Base-by-base conservation (phyloP, 1,139 yeast genomes). In the Candida gigantensis region DNA sequence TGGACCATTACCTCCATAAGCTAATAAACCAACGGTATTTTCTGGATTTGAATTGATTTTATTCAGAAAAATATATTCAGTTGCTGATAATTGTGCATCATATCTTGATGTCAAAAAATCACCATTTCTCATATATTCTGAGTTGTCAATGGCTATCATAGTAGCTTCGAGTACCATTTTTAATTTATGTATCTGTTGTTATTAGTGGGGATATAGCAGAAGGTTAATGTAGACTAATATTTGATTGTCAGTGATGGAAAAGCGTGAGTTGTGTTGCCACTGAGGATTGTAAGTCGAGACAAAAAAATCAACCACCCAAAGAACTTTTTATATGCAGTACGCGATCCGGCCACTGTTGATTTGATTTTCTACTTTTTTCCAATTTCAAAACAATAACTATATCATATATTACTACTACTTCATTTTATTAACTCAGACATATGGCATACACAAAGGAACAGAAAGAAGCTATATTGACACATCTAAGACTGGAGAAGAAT, bases 101-200 rank as follows among this genome's bases (percentile, higher is more conserved):
- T 84, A 90, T 53, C 98, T 77, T 16, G 94, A 83, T 19, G 95
- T 81, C 32, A 88, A 74, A 57, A 83, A 94, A 61, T 94, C 98
- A 28, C 97, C 98, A 58, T 92, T 92, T 55, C 98, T 77, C 79
- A 90, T 86, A 62, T 75, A 92, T 66, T 94, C 98, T 42, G 97
- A 88, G 73, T 89, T 90, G 68, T 94, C 98, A 55, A 92, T 79
- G 52, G 89, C 88, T 48, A 92, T 79, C 87, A 92, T 90, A 13
- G 97, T 86, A 46, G 98, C 97, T 67, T 92, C 97, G 55, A 90
- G 79, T 48, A 84, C 96, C 96, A 88, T 88, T 35, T 46, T 61
- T 51, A 11, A 24, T 24, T 10, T 4, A n/a, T 10, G 4, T 24
- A 11, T 25, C 9, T 13, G 16, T 15, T 13, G 7, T 25, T n/a